Base-by-base conservation (phyloP, 306 rosid genomes). In the Alnus rubra region DNA sequence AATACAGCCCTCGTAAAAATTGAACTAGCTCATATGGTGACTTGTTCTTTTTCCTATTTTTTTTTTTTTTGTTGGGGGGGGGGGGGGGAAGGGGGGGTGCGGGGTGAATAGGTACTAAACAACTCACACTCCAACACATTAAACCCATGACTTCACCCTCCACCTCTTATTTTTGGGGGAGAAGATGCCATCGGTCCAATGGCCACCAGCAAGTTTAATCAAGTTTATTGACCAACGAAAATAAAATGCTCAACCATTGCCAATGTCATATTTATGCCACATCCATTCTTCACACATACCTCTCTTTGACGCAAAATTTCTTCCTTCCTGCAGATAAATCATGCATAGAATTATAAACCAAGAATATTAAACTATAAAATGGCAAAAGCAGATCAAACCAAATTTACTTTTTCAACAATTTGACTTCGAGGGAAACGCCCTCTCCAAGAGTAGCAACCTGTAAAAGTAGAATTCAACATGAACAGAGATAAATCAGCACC, bases 401-500 rank as follows among this genome's bases (percentile, higher is more conserved):
- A 74, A 47, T 59, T 74, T 79, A 91, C 99, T 97, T 90, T 94
- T 88, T 96, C 79, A 96, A 84, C 72, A 96, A 86, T 84, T 92
- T 96, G 72, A 96, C 99, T 86, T 96, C 99, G 69, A 96, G 86
- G 80, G 98, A 91, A 58, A 96, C 98, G 53, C 99, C 99, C 83
- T 93, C 99, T 74, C 99, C 99, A 62, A 96, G 96, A 50, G 87
- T 76, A 75, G 98, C 98, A 81, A 96, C 98, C 99, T 96, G 77
- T 79, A 73, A 81, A 84, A 62, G 81, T 76, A 58, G 83, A 84
- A 77, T 48, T 18, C 18, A 18, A 68, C 47, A 78, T 71, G 59
- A 80, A 73, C 47, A 78, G 28, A 65, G 45, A 83, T 14, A 69
- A 23, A 16, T 70, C 55, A 81, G 80, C 48, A 64, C 72, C 74